phyloP scores from a whole-genome alignment of 1,284 basidiomycete species.

The Ceratobasidium sp. region DNA sequence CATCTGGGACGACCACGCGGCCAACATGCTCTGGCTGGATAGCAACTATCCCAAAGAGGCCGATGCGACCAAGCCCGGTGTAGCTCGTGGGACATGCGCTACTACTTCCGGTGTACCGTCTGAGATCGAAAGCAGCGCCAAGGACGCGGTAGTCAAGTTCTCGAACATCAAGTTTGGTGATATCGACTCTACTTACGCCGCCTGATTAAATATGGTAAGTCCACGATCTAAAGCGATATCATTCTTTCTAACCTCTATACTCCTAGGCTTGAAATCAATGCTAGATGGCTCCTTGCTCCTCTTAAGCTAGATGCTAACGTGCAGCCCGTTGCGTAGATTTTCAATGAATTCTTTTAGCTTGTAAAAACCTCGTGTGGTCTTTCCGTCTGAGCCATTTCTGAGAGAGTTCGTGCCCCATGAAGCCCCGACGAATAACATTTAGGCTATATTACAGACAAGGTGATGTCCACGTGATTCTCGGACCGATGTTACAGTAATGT shows the following conservation, averaged over 20 bases:
- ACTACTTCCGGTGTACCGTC: slow-evolving; percentile 57
- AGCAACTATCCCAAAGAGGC: slow-evolving; percentile 57
- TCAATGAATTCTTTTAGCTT: background rate
- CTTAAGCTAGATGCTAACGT: background rate
- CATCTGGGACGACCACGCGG: slow-evolving; percentile 65
- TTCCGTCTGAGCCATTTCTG: background rate
- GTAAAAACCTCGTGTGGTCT: background rate
- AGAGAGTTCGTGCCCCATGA: too few species aligned
- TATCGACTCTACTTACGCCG: slow-evolving; percentile 39
- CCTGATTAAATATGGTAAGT: background rate
- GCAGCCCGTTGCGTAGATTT: background rate
- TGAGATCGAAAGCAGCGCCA: slow-evolving; percentile 52
- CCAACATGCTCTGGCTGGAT: slow-evolving; percentile 67
- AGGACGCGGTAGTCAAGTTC: slow-evolving; percentile 18
- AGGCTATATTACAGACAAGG: too few species aligned
- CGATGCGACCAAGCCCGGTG: slow-evolving; percentile 55
- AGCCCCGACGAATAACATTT: too few species aligned
- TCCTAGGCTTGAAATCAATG: too few species aligned
- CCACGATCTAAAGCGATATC: background rate
- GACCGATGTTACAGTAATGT: too few species aligned
- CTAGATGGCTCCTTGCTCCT: background rate
- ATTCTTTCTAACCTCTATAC: background rate
- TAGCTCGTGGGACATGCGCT: slow-evolving; percentile 61
- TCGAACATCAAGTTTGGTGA: slow-evolving; percentile 41
- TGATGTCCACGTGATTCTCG: too few species aligned